Evolutionary conservation across 2,329 filamentous ascomycete species (phyloP), one percentile per base, ranked within the genome.

Genomic region (Hymenoscyphus infarciens): DNA sequence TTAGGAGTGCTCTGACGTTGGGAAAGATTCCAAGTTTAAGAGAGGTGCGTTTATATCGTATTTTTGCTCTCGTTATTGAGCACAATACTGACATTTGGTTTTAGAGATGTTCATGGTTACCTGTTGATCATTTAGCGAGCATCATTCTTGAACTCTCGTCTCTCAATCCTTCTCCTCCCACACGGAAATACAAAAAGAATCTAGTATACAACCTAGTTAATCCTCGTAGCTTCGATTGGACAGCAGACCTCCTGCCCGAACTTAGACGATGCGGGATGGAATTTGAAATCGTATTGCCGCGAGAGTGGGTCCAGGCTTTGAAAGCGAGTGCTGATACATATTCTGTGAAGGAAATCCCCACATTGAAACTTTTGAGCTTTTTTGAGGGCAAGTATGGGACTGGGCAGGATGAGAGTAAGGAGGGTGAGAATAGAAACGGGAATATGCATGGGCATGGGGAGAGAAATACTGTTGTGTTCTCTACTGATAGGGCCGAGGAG

Each of bases 191-290:
- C 25, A 27, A 27, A 27, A 27, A 66, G 22, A 57, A 61, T 70
- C 13, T 75, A 0, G 75, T 84, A 13, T 83, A 80, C 62, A 82
- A 86, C 63, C 74, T 87, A 3, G 75, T 81, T 10, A 84, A 84
- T 62, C 78, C 78, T 0, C 70, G 72, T 16, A 67, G 71, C 0
- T 79, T 82, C 66, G 74, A 78, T 22, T 83, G 80, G 79, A 82
- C 79, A 0, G 60, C 83, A 58, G 70, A 87, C 2, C 13, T 38
- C 5, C 77, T 87, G 0, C 83, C 82, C 2, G 76, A 77, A 1
- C 73, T 87, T 5, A 72, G 71, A 22, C 66, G 70, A 0, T 76
- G 79, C 0, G 81, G 81, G 0, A 69, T 84, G 1, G 65, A 75
- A 19, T 82, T 82, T 57, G 72, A 77, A 13, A 71, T 75, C 7